Conservation (phyloP, 2,329 filamentous ascomycete species). For the Colletotrichum truncatum region DNA sequence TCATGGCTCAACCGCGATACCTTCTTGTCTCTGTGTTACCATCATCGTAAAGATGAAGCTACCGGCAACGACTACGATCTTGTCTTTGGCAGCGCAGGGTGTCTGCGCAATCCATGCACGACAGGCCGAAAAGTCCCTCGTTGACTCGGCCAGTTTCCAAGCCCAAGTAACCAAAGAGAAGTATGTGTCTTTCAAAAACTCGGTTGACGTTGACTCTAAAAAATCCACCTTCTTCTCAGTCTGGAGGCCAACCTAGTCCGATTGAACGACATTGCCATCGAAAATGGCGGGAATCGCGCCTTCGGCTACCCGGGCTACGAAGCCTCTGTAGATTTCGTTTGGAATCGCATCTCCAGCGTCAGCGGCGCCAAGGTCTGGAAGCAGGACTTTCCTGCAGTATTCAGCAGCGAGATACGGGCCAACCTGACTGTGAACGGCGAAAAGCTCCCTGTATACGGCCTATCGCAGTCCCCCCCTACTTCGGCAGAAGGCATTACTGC, state of each 20-base stretch:
- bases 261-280: slow-evolving; percentile 41
- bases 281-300: slow-evolving; percentile 42
- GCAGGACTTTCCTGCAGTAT: slow-evolving; percentile 40
- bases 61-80: neutral
- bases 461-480: slow-evolving; percentile 43
- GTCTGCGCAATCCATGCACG: neutral
- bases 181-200: neutral
- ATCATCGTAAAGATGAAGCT: neutral
- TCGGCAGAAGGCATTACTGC: slow-evolving; percentile 38
- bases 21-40: neutral
- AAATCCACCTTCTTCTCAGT: slow-evolving; percentile 35
- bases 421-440: slow-evolving; percentile 35
- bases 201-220: neutral
- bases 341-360: slow-evolving; percentile 37
- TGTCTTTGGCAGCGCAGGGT: neutral
- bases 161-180: slow-evolving; percentile 1
- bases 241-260: slow-evolving; percentile 35
- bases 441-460: slow-evolving; percentile 36
- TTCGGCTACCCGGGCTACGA: slow-evolving; percentile 42
- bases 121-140: neutral
- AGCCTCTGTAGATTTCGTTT: slow-evolving; percentile 45
- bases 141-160: slow-evolving; percentile 16
- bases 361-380: slow-evolving; percentile 39
- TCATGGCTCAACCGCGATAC: neutral
- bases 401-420: slow-evolving; percentile 31